Evolutionary conservation across 2,329 filamentous ascomycete genomes (phyloP).

Genomic region (Graphium sp.): DNA sequence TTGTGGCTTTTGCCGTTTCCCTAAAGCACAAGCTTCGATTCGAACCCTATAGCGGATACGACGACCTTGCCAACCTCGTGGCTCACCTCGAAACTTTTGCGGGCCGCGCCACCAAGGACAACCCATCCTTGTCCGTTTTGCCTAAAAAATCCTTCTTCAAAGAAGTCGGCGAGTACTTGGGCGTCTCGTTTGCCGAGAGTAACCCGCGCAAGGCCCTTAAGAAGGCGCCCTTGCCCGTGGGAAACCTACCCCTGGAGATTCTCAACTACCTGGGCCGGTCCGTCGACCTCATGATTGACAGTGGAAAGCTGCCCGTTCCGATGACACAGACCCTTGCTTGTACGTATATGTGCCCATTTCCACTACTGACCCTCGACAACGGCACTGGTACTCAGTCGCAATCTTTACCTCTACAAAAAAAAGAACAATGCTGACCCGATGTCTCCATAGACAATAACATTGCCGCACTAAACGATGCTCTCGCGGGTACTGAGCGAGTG

Average conservation of each 20-base stretch:
- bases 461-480: constrained; percentile 50
- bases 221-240: constrained; percentile 52
- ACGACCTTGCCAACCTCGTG: constrained; percentile 54
- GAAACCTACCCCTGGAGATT: constrained; percentile 73
- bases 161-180: constrained; percentile 53
- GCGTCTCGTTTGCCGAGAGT: constrained; percentile 57
- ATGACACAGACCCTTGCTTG: constrained; percentile 42
- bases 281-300: constrained; percentile 40
- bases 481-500: constrained; percentile 59
- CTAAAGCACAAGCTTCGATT: constrained; percentile 74
- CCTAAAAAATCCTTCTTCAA: constrained; percentile 39
- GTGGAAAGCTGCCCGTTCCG: constrained; percentile 35
- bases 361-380: neutral
- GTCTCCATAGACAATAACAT: constrained; percentile 39
- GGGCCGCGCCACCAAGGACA: constrained; percentile 26
- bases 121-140: constrained; percentile 14
- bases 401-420: constrained; percentile 11
- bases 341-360: constrained; percentile 9
- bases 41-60: constrained; percentile 64
- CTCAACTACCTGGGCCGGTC: constrained; percentile 55
- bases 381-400: no score
- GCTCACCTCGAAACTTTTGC: constrained; percentile 64
- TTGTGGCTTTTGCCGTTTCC: constrained; percentile 60
- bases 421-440: constrained; percentile 16
- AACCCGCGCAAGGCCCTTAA: constrained; percentile 70